A percentile compares a stretch with the other conserved stretches of the same genome.
Evolutionary conservation across 148 eudicot genomes (phyloP).

Genomic region (Arbutus unedo): DNA sequence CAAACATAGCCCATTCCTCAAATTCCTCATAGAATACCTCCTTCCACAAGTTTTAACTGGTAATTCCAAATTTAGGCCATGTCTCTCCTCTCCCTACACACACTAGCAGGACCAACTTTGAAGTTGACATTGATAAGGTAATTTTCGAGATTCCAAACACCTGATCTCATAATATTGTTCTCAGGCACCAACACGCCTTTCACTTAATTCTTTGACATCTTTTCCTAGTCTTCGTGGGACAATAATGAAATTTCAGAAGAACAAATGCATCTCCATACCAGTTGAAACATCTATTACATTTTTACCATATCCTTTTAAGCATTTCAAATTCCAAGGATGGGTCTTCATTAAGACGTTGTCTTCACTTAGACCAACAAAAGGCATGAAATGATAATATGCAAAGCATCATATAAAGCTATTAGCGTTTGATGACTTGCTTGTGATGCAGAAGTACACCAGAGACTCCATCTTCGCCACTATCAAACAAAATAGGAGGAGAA

Average conservation of each 20-base stretch:
- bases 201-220: neutral
- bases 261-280: neutral
- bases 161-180: neutral
- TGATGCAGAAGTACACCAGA: conserved; percentile 98
- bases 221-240: neutral
- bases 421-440: conserved; percentile 74
- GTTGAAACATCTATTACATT: neutral
- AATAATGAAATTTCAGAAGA: neutral
- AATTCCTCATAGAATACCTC: neutral
- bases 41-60: neutral
- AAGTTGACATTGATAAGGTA: neutral
- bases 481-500: conserved; percentile 20
- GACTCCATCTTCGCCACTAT: conserved; percentile 88
- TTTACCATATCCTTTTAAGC: neutral
- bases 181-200: neutral
- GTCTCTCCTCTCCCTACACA: neutral
- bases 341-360: neutral
- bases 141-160: neutral
- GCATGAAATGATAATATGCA: conserved; percentile 17
- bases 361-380: neutral
- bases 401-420: conserved; percentile 32
- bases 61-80: conserved; percentile 1
- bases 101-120: neutral
- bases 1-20: neutral
- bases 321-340: neutral